Evolutionary conservation across 2,329 filamentous ascomycete species (phyloP).

Genomic region (Paecilomyces niveus): DNA sequence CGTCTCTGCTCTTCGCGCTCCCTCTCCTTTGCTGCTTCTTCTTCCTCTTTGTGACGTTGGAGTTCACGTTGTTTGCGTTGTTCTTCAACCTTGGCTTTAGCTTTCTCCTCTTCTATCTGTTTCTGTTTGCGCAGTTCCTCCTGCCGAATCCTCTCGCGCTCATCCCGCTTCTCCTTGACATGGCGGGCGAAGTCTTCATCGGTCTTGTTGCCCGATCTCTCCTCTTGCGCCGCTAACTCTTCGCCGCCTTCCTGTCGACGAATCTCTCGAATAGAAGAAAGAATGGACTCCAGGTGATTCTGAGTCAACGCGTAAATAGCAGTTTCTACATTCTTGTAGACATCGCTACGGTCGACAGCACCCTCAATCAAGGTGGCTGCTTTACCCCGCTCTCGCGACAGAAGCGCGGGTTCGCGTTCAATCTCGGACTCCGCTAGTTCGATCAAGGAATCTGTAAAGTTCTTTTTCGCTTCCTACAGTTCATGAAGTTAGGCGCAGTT

Average conservation of each 20-base stretch:
- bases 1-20: slow-evolving; percentile 43
- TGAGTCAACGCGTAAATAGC: slow-evolving; percentile 50
- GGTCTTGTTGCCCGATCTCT: slow-evolving; percentile 48
- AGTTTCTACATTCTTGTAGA: slow-evolving; percentile 52
- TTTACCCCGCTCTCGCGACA: slow-evolving; percentile 55
- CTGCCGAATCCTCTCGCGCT: slow-evolving; percentile 44
- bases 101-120: slow-evolving; percentile 41
- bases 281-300: slow-evolving; percentile 47
- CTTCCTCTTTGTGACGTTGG: slow-evolving; percentile 37
- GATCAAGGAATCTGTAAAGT: slow-evolving; percentile 47
- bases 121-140: slow-evolving; percentile 46
- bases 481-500: not conserved
- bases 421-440: slow-evolving; percentile 54
- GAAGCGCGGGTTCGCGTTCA: slow-evolving; percentile 53
- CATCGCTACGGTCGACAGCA: slow-evolving; percentile 55
- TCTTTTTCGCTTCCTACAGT: slow-evolving; percentile 45
- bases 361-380: slow-evolving; percentile 58
- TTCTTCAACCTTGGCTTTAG: slow-evolving; percentile 35
- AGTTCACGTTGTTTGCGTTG: slow-evolving; percentile 36
- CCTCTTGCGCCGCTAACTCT: slow-evolving; percentile 48
- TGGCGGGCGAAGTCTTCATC: slow-evolving; percentile 54
- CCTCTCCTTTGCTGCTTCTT: slow-evolving; percentile 43
- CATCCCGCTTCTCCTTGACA: slow-evolving; percentile 45
- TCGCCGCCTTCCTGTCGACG: slow-evolving; percentile 53
- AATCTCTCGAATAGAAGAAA: slow-evolving; percentile 50